Conservation (phyloP, 2,329 filamentous ascomycete species). For the Cladophialophora exuberans region DNA sequence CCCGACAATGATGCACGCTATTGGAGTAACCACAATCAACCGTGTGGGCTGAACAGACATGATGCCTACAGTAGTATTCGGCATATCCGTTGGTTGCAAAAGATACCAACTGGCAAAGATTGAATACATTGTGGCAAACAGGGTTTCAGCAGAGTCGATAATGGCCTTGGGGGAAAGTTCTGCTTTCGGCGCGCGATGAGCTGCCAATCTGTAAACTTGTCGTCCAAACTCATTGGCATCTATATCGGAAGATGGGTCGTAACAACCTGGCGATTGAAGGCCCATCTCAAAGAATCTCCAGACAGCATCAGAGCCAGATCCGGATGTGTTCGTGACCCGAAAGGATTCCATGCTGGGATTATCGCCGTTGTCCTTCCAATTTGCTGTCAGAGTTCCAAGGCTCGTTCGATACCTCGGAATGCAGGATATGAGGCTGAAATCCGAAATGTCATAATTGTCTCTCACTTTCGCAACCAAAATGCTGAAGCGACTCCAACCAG, state of each 20-base stretch:
- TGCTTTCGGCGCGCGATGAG: background rate
- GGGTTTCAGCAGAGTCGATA: background rate
- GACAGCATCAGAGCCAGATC: background rate
- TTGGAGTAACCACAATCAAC: background rate
- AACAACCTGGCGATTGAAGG: background rate
- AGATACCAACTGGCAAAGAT: background rate
- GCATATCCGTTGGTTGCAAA: background rate
- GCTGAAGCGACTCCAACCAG: background rate
- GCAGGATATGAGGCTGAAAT: background rate
- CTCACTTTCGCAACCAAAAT: background rate
- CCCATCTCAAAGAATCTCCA: background rate
- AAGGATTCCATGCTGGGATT: background rate
- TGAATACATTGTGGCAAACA: background rate
- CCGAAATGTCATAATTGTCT: background rate
- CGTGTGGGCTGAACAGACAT: background rate
- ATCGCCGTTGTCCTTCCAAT: background rate
- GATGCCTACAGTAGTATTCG: background rate
- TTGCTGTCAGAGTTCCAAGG: background rate
- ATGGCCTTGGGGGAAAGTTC: background rate
- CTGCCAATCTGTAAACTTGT: background rate
- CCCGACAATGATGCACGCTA: conserved; percentile 3
- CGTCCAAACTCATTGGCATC: background rate
- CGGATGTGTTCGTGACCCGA: background rate
- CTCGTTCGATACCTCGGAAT: background rate
- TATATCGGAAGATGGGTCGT: background rate